These are phyloP conservation scores for Thelonectria blattea DNA, from an alignment of 2,329 filamentous ascomycete species.

Conservation along the genomic window DNA sequence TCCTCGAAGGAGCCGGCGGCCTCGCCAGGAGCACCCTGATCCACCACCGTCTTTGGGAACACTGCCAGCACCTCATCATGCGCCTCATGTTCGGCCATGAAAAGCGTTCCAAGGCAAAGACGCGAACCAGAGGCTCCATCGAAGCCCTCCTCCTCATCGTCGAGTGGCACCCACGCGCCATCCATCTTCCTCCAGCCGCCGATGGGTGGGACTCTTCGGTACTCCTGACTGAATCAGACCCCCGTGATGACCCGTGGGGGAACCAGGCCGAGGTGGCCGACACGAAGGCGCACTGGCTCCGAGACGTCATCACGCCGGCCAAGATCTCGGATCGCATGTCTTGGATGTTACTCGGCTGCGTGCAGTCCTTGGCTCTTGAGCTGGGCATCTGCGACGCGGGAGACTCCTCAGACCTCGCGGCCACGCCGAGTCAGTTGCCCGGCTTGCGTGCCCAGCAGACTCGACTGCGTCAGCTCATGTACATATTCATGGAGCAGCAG, in stretches of 20 bases:
- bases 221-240: slow-evolving; percentile 49
- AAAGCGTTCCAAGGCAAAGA: slow-evolving; percentile 55
- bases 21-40: slow-evolving; percentile 58
- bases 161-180: slow-evolving; percentile 61
- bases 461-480: slow-evolving; percentile 14
- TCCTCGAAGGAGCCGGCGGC: slow-evolving; percentile 49
- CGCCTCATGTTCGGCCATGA: slow-evolving; percentile 61
- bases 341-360: not conserved
- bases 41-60: slow-evolving; percentile 60
- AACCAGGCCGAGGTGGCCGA: slow-evolving; percentile 19
- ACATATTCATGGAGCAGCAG: slow-evolving; percentile 25
- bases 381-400: slow-evolving; percentile 21
- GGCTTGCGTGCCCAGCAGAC: not conserved
- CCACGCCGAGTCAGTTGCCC: not conserved
- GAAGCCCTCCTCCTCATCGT: slow-evolving; percentile 60
- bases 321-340: slow-evolving; percentile 61
- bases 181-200: slow-evolving; percentile 58
- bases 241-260: slow-evolving; percentile 29
- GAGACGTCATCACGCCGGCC: slow-evolving; percentile 61
- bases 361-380: slow-evolving; percentile 25
- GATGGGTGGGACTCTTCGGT: slow-evolving; percentile 63
- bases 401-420: not conserved
- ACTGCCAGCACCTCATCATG: slow-evolving; percentile 59
- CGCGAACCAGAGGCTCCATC: slow-evolving; percentile 57
- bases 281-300: slow-evolving; percentile 46